Percentiles rank a stretch among this genome's conserved stretches.
These are phyloP conservation scores for Populus trichocarpa DNA, from an alignment of 441 rosid species.

Conservation along the genomic window DNA sequence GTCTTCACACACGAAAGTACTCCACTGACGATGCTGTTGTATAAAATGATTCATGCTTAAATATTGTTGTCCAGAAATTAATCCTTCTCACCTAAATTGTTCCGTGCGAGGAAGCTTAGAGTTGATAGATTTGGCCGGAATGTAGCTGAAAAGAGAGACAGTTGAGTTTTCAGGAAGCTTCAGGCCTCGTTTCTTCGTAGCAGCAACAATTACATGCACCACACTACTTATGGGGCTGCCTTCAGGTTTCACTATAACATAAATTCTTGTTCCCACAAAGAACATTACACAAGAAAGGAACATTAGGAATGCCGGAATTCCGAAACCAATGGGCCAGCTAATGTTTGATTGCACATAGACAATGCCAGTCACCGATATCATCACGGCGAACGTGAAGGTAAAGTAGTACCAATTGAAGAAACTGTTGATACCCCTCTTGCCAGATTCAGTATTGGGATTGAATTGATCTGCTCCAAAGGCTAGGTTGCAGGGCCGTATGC, in stretches of 20 bases:
- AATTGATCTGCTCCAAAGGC: constrained; percentile 55
- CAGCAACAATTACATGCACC: constrained; percentile 16
- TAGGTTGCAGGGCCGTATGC: constrained; percentile 42
- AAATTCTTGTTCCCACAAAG: constrained; percentile 31
- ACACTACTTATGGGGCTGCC: constrained; percentile 37
- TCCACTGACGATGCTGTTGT: not conserved
- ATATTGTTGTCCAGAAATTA: not conserved
- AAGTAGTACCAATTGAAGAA: constrained; percentile 47
- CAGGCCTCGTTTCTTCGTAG: constrained; percentile 20
- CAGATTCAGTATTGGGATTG: constrained; percentile 35
- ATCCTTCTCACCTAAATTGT: constrained; percentile 29
- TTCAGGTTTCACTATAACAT: constrained; percentile 37
- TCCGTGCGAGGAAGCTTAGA: constrained; percentile 33
- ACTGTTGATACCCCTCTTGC: constrained; percentile 30
- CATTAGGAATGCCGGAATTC: constrained; percentile 38
- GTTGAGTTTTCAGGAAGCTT: constrained; percentile 18
- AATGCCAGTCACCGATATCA: constrained; percentile 27
- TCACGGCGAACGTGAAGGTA: constrained; percentile 34
- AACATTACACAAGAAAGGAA: constrained; percentile 30
- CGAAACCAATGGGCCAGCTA: constrained; percentile 35
- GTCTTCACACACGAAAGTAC: not conserved
- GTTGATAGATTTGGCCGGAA: constrained; percentile 21
- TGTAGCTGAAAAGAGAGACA: constrained; percentile 21
- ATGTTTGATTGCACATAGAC: constrained; percentile 37
- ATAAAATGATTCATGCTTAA: not conserved